Evolutionary conservation across 495 filamentous ascomycete species (phyloP), one percentile per base, ranked within the genome.

Genomic region (Penicillium macrosclerotiorum): DNA sequence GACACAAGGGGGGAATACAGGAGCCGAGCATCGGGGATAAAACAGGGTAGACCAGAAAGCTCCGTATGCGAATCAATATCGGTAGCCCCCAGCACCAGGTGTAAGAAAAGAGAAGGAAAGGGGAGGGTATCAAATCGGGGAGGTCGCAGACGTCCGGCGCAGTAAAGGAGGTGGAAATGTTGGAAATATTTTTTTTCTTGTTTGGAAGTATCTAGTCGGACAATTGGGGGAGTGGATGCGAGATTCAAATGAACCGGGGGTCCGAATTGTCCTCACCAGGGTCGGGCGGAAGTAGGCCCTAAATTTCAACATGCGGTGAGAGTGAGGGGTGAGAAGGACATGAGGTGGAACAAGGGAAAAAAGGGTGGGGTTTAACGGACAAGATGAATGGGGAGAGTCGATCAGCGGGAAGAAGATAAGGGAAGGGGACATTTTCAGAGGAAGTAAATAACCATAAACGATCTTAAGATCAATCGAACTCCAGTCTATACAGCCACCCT

Each of bases 171-270:
- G n/a, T n/a, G 43, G 57, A 18, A 20, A 42, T 16, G 38, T 46
- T 16, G 44, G 56, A 50, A 44, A 38, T 18, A 55, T 52, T 60
- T 60, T 60, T 54, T 54, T 59, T 57, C 50, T 59, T 63, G 50
- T 59, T 60, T 57, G 47, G 39, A n/a, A 44, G 44, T 57, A 60
- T 60, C 59, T 63, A 63, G 45, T 51, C 40, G 47, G 48, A 57
- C 56, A n/a, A 62, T 20, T 35, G 38, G 42, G 44, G 26, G 24
- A 25, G 39, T 42, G 45, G 26, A 37, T 30, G 34, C 33, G 7
- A 38, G n/a, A 27, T 18, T 42, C 18, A 32, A 29, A 25, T 43
- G 23, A 26, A 30, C 14, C n/a, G n/a, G n/a, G n/a, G n/a, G n/a
- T n/a, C n/a, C n/a, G n/a, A n/a, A n/a, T n/a, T n/a, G n/a, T n/a